These are phyloP conservation scores for Linanthus parryae DNA, from an alignment of 148 eudicot genomes.

Conservation along the genomic window DNA sequence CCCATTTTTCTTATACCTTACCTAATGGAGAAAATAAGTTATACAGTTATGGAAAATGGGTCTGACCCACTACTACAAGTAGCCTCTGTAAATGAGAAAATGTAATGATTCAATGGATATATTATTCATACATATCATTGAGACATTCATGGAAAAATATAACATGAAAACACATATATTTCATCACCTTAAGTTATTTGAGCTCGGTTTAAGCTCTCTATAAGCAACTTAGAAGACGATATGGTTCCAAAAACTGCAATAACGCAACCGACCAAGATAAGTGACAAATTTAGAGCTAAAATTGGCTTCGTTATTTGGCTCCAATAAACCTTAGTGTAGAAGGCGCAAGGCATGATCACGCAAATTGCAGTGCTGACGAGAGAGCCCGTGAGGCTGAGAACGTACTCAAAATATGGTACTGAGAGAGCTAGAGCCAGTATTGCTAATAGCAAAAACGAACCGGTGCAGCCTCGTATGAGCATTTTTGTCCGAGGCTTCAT, in stretches of 20 bases:
- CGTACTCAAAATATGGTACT: slow-evolving; percentile 68
- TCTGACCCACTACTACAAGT: no score
- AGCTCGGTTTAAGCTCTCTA: slow-evolving; percentile 22
- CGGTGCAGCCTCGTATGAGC: slow-evolving; percentile 42
- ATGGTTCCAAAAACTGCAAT: slow-evolving; percentile 47
- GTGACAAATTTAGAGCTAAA: slow-evolving; percentile 26
- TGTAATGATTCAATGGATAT: no score
- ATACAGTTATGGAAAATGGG: no score
- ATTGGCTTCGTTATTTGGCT: slow-evolving; percentile 24
- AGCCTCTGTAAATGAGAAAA: no score
- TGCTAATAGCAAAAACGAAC: slow-evolving; percentile 44
- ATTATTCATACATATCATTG: no score
- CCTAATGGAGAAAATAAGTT: no score
- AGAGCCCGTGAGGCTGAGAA: slow-evolving; percentile 76
- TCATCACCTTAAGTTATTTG: no score
- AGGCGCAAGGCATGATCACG: slow-evolving; percentile 54
- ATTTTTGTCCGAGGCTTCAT: slow-evolving; percentile 39
- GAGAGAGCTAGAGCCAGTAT: slow-evolving; percentile 55
- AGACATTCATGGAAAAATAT: no score
- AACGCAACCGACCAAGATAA: slow-evolving; percentile 31
- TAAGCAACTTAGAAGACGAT: slow-evolving; percentile 38
- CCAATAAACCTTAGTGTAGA: slow-evolving; percentile 55
- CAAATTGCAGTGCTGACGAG: slow-evolving; percentile 54
- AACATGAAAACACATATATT: no score
- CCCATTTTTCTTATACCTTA: no score